Conservation (phyloP, 805 yeast species). For the Schizosaccharomyces octosporus region DNA sequence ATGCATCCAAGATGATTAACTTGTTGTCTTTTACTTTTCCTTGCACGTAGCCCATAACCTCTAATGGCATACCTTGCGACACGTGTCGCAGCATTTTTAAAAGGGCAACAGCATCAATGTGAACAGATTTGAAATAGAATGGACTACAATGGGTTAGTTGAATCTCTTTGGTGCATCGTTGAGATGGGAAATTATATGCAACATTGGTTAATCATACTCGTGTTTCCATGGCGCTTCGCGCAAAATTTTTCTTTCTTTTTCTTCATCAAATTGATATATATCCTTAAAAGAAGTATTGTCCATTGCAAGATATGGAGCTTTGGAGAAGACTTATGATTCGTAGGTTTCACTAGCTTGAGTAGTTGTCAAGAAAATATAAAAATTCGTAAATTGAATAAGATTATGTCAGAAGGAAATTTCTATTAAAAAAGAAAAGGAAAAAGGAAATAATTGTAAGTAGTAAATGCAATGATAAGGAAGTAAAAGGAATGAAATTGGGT, state of each 20-base stretch:
- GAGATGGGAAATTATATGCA: neutral
- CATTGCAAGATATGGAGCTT: neutral
- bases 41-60: conserved; percentile 84
- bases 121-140: conserved; percentile 33
- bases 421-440: no score
- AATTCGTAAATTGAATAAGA: no score
- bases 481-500: no score
- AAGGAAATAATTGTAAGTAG: no score
- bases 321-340: no score
- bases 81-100: conserved; percentile 53
- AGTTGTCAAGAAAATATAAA: no score
- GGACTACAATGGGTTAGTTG: conserved; percentile 22
- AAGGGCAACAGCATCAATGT: conserved; percentile 46
- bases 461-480: no score
- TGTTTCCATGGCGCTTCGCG: neutral
- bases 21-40: conserved; percentile 38
- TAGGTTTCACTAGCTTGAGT: no score
- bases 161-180: neutral
- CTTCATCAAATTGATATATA: neutral
- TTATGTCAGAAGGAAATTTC: no score
- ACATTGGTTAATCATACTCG: neutral
- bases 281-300: neutral
- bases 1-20: conserved; percentile 55
- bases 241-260: neutral
- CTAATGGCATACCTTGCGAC: conserved; percentile 60